Percentiles rank a stretch among this genome's conserved stretches.
Conservation (phyloP, 1,284 basidiomycete genomes). For the Trichosporon sp. region DNA sequence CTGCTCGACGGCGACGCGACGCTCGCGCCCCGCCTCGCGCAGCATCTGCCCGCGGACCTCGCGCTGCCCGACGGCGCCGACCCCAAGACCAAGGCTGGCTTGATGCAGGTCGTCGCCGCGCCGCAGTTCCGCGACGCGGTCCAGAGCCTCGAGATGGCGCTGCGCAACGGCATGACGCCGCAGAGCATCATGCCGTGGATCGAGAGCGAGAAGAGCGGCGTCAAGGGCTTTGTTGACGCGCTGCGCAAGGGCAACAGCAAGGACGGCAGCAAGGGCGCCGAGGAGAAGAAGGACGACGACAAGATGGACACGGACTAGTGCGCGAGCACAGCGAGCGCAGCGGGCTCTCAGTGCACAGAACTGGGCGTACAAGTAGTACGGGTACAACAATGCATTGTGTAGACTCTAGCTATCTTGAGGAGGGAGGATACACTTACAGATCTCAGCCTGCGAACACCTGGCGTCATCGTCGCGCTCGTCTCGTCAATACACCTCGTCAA, state of each 20-base stretch:
- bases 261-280: not conserved
- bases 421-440: not conserved
- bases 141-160: slow-evolving; percentile 43
- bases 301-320: not conserved
- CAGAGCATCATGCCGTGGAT: slow-evolving; percentile 43
- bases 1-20: slow-evolving; percentile 30
- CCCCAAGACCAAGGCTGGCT: slow-evolving; percentile 24
- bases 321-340: too few species aligned
- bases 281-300: not conserved
- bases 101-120: slow-evolving; percentile 41
- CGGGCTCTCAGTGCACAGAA: not conserved
- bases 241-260: slow-evolving; percentile 23
- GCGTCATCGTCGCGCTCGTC: not conserved
- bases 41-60: slow-evolving; percentile 40
- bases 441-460: not conserved
- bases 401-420: not conserved
- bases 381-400: not conserved
- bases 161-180: slow-evolving; percentile 43
- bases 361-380: not conserved
- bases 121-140: slow-evolving; percentile 48
- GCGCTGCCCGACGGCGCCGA: slow-evolving; percentile 18
- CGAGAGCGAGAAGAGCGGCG: not conserved
- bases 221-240: slow-evolving; percentile 21
- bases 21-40: slow-evolving; percentile 30
- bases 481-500: not conserved